Evolutionary conservation across 1,284 basidiomycete genomes (phyloP).

Genomic region (Macrocystidia cucumis): DNA sequence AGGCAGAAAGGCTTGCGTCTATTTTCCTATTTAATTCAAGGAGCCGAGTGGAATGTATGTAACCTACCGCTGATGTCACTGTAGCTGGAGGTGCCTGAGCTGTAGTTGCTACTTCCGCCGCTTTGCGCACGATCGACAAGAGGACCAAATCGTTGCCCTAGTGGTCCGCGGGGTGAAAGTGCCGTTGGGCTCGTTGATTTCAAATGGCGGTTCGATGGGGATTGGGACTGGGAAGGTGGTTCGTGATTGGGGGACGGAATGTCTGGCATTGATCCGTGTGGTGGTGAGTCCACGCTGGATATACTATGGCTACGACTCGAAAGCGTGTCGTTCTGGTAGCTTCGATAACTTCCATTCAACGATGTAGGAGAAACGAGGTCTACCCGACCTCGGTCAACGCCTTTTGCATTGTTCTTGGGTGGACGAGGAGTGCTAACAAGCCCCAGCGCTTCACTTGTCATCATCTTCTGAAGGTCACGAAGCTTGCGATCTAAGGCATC

Average conservation of each 20-base stretch:
- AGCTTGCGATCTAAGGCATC: constrained; percentile 59
- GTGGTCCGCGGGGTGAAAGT: constrained; percentile 42
- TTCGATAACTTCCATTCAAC: constrained; percentile 23
- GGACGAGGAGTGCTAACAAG: constrained; percentile 53
- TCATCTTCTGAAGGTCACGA: constrained; percentile 54
- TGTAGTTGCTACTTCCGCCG: constrained; percentile 57
- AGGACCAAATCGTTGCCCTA: constrained; percentile 35
- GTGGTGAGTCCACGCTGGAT: constrained; percentile 63
- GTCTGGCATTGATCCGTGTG: constrained; percentile 68
- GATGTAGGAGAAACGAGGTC: constrained; percentile 31
- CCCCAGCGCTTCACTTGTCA: constrained; percentile 66
- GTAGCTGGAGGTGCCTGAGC: constrained; percentile 70
- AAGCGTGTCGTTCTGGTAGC: constrained; percentile 27
- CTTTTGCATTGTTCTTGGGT: constrained; percentile 25
- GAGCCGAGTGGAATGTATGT: not conserved
- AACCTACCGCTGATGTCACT: constrained; percentile 73
- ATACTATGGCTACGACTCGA: constrained; percentile 54
- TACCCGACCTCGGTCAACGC: constrained; percentile 37
- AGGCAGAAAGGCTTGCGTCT: constrained; percentile 68
- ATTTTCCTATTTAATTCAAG: not conserved
- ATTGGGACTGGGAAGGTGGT: constrained; percentile 30
- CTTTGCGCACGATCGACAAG: constrained; percentile 32
- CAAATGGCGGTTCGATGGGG: constrained; percentile 45
- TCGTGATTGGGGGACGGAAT: constrained; percentile 63
- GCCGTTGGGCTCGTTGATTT: constrained; percentile 57